A percentile compares a stretch with the other conserved stretches of the same genome.
These are phyloP conservation scores for Vaccinium darrowii DNA, from an alignment of 148 eudicot genomes.

Conservation along the genomic window DNA sequence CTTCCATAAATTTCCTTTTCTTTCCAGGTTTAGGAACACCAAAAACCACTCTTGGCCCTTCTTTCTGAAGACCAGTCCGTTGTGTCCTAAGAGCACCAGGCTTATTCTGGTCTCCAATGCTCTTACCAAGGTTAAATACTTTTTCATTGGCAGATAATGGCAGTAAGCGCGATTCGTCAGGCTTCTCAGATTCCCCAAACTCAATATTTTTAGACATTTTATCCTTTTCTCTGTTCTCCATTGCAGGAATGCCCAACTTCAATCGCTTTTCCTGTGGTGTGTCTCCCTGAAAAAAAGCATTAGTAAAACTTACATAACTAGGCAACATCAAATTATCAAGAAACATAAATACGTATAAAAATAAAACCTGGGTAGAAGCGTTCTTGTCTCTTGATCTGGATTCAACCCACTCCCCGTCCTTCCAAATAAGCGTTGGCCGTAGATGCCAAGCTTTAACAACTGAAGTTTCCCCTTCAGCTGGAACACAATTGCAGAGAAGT, in stretches of 20 bases:
- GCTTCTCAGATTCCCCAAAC: conserved; percentile 30
- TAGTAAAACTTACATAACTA: neutral
- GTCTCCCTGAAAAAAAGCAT: conserved; percentile 57
- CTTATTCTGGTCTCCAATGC: conserved; percentile 43
- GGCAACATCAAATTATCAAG: neutral
- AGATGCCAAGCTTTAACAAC: conserved; percentile 78
- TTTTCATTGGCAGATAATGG: conserved; percentile 60
- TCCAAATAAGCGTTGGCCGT: conserved; percentile 82
- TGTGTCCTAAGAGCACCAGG: conserved; percentile 45
- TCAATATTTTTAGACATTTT: conserved; percentile 28
- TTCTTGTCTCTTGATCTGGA: conserved; percentile 37
- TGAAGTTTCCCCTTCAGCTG: conserved; percentile 73
- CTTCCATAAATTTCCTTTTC: conserved; percentile 88
- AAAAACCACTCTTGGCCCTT: conserved; percentile 67
- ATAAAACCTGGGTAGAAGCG: conserved; percentile 54
- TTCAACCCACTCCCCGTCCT: conserved; percentile 80
- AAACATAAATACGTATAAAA: neutral
- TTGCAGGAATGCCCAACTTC: conserved; percentile 45
- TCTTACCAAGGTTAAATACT: conserved; percentile 65
- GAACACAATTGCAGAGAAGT: conserved; percentile 17
- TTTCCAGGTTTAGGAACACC: conserved; percentile 98
- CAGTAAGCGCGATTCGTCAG: conserved; percentile 42
- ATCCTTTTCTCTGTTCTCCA: conserved; percentile 37
- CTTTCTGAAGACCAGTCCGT: conserved; percentile 70
- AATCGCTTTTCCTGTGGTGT: conserved; percentile 68